Conservation (phyloP, 2,329 filamentous ascomycete species). For the Arthrobotrys megalospora region DNA sequence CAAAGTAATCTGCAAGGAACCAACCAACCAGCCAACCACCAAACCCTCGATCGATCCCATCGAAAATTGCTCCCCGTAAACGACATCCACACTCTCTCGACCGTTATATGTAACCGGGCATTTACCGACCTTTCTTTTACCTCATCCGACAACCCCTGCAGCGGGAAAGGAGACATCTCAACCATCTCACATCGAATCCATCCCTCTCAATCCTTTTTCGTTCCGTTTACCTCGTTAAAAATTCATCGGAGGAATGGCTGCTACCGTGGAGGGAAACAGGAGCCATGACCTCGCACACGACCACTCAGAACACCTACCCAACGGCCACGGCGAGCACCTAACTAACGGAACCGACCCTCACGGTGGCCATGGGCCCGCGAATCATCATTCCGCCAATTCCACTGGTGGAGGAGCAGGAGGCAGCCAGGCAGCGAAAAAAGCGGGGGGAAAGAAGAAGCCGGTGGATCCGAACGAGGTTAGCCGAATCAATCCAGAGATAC, state of each 20-base stretch:
- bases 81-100: not conserved
- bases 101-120: slow-evolving; percentile 14
- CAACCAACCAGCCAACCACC: slow-evolving; percentile 38
- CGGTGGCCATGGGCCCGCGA: slow-evolving; percentile 34
- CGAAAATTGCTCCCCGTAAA: slow-evolving; percentile 26
- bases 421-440: slow-evolving; percentile 51
- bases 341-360: slow-evolving; percentile 54
- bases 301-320: slow-evolving; percentile 46
- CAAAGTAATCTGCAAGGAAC: slow-evolving; percentile 53
- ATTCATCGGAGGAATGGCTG: slow-evolving; percentile 56
- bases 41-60: slow-evolving; percentile 41
- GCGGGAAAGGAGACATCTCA: slow-evolving; percentile 6
- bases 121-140: slow-evolving; percentile 29
- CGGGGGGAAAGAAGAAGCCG: slow-evolving; percentile 82
- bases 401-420: slow-evolving; percentile 14
- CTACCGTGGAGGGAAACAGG: slow-evolving; percentile 57
- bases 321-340: slow-evolving; percentile 57
- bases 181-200: slow-evolving; percentile 2
- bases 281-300: slow-evolving; percentile 61
- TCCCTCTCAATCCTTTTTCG: slow-evolving; percentile 20
- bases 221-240: slow-evolving; percentile 39
- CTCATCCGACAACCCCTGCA: slow-evolving; percentile 6
- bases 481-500: slow-evolving; percentile 40
- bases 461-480: slow-evolving; percentile 81
- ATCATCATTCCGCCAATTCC: slow-evolving; percentile 36